phyloP scores from a whole-genome alignment of 768 basidiomycete species.

The Crepidotus variabilis region DNA sequence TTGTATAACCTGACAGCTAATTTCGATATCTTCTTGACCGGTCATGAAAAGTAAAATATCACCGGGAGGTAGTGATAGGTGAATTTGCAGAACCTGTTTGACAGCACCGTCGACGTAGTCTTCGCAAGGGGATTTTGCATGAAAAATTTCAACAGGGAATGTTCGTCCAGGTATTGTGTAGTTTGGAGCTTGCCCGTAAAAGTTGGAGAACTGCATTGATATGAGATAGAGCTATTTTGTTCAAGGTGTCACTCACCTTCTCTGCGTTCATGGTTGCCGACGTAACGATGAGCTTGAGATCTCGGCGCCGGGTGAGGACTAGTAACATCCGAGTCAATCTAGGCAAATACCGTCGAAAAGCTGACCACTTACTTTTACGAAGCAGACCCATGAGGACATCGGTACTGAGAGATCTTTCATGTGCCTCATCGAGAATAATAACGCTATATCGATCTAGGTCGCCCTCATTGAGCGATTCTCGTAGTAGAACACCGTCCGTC shows the following conservation, averaged over 20 bases:
- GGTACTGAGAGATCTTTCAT: slow-evolving; percentile 95
- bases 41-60: slow-evolving; percentile 99
- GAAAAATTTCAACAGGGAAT: slow-evolving; percentile 96
- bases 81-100: slow-evolving; percentile 96
- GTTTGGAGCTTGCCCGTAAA: slow-evolving; percentile 92
- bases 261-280: slow-evolving; percentile 99
- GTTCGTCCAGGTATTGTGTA: slow-evolving; percentile 92
- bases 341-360: background rate
- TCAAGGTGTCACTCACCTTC: slow-evolving; percentile 53
- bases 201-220: slow-evolving; percentile 73
- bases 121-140: slow-evolving; percentile 96
- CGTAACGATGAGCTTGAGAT: slow-evolving; percentile 95
- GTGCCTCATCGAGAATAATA: slow-evolving; percentile 98
- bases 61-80: slow-evolving; percentile 87
- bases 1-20: slow-evolving; percentile 90
- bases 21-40: slow-evolving; percentile 98
- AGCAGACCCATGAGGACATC: slow-evolving; percentile 98
- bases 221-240: background rate
- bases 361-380: slow-evolving; percentile 68
- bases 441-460: slow-evolving; percentile 95
- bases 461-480: slow-evolving; percentile 98
- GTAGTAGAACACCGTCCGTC: slow-evolving; percentile 98
- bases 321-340: background rate
- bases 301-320: slow-evolving; percentile 87
- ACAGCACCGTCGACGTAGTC: slow-evolving; percentile 98